A percentile compares a stretch with the other conserved stretches of the same genome.
Conservation (phyloP, 2,329 filamentous ascomycete species). For the Diaporthe citriasiana region DNA sequence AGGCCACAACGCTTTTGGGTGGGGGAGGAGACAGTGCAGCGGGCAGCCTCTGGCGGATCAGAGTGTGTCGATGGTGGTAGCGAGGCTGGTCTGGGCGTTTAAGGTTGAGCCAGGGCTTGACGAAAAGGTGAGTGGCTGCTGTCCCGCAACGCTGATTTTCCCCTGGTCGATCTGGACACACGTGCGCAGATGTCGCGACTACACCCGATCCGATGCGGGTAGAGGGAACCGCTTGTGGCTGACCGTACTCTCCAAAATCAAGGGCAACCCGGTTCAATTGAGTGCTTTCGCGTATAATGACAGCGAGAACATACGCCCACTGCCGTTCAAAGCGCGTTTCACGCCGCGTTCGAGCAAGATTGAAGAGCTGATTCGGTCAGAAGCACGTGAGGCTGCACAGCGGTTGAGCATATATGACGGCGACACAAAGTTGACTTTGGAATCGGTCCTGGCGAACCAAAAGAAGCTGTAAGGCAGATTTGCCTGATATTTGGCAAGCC, state of each 20-base stretch:
- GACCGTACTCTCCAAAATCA: background rate
- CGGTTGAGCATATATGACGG: constrained; percentile 24
- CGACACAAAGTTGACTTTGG: constrained; percentile 22
- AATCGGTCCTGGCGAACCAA: constrained; percentile 9
- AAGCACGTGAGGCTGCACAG: constrained; percentile 15
- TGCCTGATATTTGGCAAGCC: background rate
- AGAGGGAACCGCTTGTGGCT: background rate
- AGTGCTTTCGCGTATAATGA: constrained; percentile 8
- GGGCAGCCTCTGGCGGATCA: constrained; percentile 35
- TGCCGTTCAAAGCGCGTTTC: constrained; percentile 31
- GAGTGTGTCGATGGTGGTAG: constrained; percentile 27
- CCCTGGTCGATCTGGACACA: background rate
- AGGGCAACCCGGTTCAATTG: constrained; percentile 14
- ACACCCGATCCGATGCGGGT: background rate
- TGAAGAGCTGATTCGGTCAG: constrained; percentile 22
- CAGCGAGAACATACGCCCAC: background rate
- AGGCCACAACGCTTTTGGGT: constrained; percentile 30
- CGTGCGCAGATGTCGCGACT: background rate
- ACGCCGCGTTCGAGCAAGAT: constrained; percentile 24
- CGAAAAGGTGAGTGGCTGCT: constrained; percentile 23
- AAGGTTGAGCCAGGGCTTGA: constrained; percentile 29
- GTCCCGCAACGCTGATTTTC: background rate
- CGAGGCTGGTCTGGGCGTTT: constrained; percentile 33
- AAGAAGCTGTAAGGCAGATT: background rate
- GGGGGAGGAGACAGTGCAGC: constrained; percentile 21